These are phyloP conservation scores for Candida broadrunensis DNA, from an alignment of 805 yeast species.

Conservation along the genomic window DNA sequence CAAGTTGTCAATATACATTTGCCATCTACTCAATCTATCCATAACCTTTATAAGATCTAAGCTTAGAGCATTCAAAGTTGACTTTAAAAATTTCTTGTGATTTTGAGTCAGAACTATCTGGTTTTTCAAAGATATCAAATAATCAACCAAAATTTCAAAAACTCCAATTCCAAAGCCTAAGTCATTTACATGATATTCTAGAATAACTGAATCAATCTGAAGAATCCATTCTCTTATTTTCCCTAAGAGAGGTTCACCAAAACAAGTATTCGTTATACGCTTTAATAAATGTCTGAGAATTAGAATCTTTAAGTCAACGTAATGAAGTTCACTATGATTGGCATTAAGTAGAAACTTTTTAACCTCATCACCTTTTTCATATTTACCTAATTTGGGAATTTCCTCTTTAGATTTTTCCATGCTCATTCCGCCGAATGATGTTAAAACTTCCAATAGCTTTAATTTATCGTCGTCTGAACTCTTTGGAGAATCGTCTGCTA, in stretches of 20 bases:
- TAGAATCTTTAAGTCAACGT: slow-evolving; percentile 17
- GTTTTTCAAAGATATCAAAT: slow-evolving; percentile 30
- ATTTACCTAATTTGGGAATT: slow-evolving; percentile 10
- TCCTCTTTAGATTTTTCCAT: background rate
- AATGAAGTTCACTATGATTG: slow-evolving; percentile 8
- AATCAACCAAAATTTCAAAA: slow-evolving; percentile 47
- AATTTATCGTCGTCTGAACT: slow-evolving; percentile 26
- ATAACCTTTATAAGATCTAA: slow-evolving; percentile 35
- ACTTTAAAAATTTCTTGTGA: slow-evolving; percentile 23
- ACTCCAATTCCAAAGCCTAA: slow-evolving; percentile 33
- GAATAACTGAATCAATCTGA: slow-evolving; percentile 24
- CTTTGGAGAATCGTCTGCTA: slow-evolving; percentile 10
- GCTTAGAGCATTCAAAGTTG: slow-evolving; percentile 30
- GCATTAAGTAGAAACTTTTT: slow-evolving; percentile 10
- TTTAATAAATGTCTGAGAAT: slow-evolving; percentile 25
- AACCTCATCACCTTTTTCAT: slow-evolving; percentile 10
- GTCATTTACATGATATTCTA: slow-evolving; percentile 1
- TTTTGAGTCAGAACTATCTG: slow-evolving; percentile 18
- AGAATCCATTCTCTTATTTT: slow-evolving; percentile 33
- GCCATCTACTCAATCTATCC: slow-evolving; percentile 51
- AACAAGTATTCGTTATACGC: slow-evolving; percentile 29
- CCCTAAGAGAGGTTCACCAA: slow-evolving; percentile 35
- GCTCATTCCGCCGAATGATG: slow-evolving; percentile 18
- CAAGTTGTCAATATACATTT: slow-evolving; percentile 26
- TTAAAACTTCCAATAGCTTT: slow-evolving; percentile 34